These are phyloP conservation scores for Myriangium duriaei DNA, from an alignment of 2,329 filamentous ascomycete species.

Conservation along the genomic window DNA sequence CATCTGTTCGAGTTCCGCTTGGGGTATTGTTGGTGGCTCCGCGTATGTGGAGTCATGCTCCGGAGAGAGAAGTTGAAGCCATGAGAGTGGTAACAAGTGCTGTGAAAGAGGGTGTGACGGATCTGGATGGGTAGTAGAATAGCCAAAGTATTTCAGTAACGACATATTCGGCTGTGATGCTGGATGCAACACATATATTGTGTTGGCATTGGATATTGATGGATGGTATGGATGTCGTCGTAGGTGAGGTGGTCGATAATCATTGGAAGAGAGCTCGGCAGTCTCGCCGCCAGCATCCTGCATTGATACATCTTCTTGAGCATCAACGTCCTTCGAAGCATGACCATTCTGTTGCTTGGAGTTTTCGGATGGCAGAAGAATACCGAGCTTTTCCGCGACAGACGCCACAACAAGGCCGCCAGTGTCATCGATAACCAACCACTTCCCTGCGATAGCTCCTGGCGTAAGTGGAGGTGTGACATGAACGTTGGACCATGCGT, in stretches of 20 bases:
- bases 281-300: conserved; percentile 6
- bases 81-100: conserved; percentile 73
- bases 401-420: conserved; percentile 71
- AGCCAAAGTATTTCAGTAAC: conserved; percentile 80
- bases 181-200: conserved; percentile 66
- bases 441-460: conserved; percentile 43
- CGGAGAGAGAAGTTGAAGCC: conserved; percentile 80
- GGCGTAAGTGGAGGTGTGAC: conserved; percentile 13
- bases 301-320: neutral
- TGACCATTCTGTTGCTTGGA: conserved; percentile 10
- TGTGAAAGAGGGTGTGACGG: conserved; percentile 65
- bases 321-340: conserved; percentile 13
- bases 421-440: conserved; percentile 78
- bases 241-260: conserved; percentile 21
- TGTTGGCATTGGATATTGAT: conserved; percentile 45
- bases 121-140: conserved; percentile 54
- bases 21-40: conserved; percentile 47
- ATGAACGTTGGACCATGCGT: conserved; percentile 84
- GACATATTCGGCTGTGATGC: conserved; percentile 81
- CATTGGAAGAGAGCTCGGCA: conserved; percentile 13
- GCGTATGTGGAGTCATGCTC: conserved; percentile 62
- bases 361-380: conserved; percentile 40
- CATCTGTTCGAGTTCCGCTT: conserved; percentile 52
- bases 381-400: conserved; percentile 78
- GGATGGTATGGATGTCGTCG: conserved; percentile 50